Base-by-base conservation (phyloP, 2,329 filamentous ascomycete genomes). In the Dryadomyces quercus-mongolicae region DNA sequence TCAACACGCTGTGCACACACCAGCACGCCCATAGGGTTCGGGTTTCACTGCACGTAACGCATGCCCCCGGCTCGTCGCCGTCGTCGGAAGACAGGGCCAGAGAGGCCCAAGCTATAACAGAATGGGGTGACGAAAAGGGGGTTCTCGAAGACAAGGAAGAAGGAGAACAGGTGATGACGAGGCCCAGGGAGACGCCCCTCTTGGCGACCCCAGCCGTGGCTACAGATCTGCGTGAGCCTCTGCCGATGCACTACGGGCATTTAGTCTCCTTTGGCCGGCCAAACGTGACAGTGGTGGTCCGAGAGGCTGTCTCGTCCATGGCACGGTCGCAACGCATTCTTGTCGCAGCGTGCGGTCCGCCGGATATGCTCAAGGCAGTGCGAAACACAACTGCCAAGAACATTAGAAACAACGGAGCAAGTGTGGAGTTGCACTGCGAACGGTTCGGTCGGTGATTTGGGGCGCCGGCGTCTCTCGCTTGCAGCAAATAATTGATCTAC, bases 401-500 rank as follows among this genome's bases (percentile, higher is more conserved):
- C 58, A 75, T 78, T 40, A 65, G 62, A 1, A 63, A 67, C 1
- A 65, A 68, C 22, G 75, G 74, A 3, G 72, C 74, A 1, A 71
- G 69, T 31, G 67, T 78, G n/a, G 74, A 76, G 60, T 64, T 77
- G 49, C 74, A 77, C 60, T 73, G 70, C 57, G 75, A 77, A 61
- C 68, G 74, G 60, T 75, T 76, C 57, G 70, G 70, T 2, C 74
- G 42, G 25, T 34, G 25, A 31, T 5, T 31, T 8, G 25, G n/a
- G n/a, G n/a, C 8, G 25, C 25, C 25, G 25, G 25, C 8, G 25
- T 31, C 25, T 31, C 8, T 5, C 25, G 25, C 25, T 31, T 31
- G 25, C 25, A 31, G 8, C 8, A 8, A 8, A 31, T 31, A 31
- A 31, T 31, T 31, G 8, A 31, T 31, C 25, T 31, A 31, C 25